Conservation (phyloP, 345 rosid species). For the rapeseed (Brassica napus) region Da-Ae NC_063437.1:20565501-20566000, state of each 20-base stretch:
- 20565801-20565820: background rate
- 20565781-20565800: background rate
- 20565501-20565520: background rate
- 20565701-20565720: background rate
- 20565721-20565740: background rate
- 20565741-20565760: background rate
- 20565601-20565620: background rate
- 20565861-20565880: background rate
- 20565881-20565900: background rate
- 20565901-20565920: background rate
- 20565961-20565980: background rate
- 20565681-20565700: background rate
- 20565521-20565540: background rate
- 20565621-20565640: background rate
- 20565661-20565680: background rate
- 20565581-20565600: background rate
- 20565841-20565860: background rate
- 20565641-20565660: background rate
- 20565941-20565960: background rate
- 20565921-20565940: constrained; percentile 1
- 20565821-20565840: background rate
- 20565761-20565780: background rate
- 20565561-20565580: background rate
- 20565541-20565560: background rate
- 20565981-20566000: background rate